phyloP scores from a whole-genome alignment of 371 early-diverging fungal species.

The Lichtheimia ornata region DNA sequence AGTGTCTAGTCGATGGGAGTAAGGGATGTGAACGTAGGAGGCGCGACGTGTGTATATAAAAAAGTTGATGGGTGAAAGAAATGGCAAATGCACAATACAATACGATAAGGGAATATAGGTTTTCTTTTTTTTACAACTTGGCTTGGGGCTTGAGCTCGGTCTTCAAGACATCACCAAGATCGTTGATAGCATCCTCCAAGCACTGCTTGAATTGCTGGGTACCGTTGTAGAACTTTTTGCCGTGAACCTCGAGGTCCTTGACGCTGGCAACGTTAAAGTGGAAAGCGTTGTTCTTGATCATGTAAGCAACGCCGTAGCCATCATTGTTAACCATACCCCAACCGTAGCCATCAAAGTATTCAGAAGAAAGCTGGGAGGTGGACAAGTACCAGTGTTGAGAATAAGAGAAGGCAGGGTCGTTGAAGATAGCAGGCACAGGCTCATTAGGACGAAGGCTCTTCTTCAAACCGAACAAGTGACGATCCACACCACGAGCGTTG shows the following conservation, averaged over 20 bases:
- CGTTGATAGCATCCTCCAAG: slow-evolving; percentile 64
- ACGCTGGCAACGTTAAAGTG: slow-evolving; percentile 86
- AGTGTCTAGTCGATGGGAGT: background rate
- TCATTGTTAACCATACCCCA: slow-evolving; percentile 96
- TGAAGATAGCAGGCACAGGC: slow-evolving; percentile 78
- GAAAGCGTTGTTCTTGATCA: slow-evolving; percentile 82
- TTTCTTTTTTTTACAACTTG: slow-evolving; percentile 36
- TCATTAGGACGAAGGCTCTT: slow-evolving; percentile 70
- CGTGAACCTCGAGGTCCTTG: slow-evolving; percentile 50
- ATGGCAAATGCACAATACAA: too few relatives aligned
- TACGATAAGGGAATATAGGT: background rate
- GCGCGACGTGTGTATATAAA: too few relatives aligned
- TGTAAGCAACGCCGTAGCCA: slow-evolving; percentile 95
- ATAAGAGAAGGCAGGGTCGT: slow-evolving; percentile 79
- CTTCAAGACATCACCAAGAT: slow-evolving; percentile 74
- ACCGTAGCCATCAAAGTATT: slow-evolving; percentile 91
- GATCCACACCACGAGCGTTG: slow-evolving; percentile 88
- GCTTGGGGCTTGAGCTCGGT: slow-evolving; percentile 50
- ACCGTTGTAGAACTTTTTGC: slow-evolving; percentile 43
- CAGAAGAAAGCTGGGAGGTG: slow-evolving; percentile 90
- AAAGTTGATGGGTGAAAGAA: too few relatives aligned
- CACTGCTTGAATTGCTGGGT: slow-evolving; percentile 59
- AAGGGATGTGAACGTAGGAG: too few relatives aligned
- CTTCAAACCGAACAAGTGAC: slow-evolving; percentile 82
- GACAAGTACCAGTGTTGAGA: slow-evolving; percentile 93